Percentiles rank a stretch among this genome's conserved stretches.
phyloP scores from a whole-genome alignment of 164 flowering plant species.

The Aristolochia fimbriata region DNA sequence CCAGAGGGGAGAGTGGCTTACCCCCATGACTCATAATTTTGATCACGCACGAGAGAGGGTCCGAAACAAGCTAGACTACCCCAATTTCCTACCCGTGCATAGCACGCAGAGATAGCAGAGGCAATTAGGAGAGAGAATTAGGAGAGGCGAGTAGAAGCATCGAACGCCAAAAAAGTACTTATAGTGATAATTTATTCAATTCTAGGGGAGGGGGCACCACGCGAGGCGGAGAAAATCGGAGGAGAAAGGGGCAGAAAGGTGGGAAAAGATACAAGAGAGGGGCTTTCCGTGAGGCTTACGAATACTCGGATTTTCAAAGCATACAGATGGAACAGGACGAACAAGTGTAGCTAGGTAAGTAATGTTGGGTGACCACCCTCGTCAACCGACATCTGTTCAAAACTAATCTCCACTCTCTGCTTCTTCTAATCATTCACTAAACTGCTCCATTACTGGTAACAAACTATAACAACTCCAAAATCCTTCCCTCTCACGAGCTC shows the following conservation, averaged over 20 bases:
- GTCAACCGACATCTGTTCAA: background rate
- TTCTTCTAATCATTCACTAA: background rate
- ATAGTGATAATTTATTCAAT: too few relatives aligned
- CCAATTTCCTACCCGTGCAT: too few relatives aligned
- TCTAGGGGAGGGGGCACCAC: too few relatives aligned
- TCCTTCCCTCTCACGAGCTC: too few relatives aligned
- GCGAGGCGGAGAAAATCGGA: background rate
- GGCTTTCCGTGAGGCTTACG: background rate
- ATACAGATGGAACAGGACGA: background rate
- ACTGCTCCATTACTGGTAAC: background rate
- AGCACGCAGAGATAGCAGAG: background rate
- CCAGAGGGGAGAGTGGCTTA: background rate
- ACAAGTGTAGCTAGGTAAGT: background rate
- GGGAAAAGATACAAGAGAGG: too few relatives aligned
- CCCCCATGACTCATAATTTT: background rate
- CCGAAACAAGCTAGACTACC: too few relatives aligned
- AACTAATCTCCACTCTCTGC: background rate
- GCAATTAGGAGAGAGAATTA: too few relatives aligned
- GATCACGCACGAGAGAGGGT: too few relatives aligned
- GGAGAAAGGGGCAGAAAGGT: background rate
- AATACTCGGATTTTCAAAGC: background rate
- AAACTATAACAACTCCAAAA: too few relatives aligned
- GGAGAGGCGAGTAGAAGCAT: too few relatives aligned
- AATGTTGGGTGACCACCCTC: background rate
- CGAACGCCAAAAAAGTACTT: too few relatives aligned